phyloP scores from a whole-genome alignment of 2,329 filamentous ascomycete genomes.

The Pseudogymnoascus sp. region DNA sequence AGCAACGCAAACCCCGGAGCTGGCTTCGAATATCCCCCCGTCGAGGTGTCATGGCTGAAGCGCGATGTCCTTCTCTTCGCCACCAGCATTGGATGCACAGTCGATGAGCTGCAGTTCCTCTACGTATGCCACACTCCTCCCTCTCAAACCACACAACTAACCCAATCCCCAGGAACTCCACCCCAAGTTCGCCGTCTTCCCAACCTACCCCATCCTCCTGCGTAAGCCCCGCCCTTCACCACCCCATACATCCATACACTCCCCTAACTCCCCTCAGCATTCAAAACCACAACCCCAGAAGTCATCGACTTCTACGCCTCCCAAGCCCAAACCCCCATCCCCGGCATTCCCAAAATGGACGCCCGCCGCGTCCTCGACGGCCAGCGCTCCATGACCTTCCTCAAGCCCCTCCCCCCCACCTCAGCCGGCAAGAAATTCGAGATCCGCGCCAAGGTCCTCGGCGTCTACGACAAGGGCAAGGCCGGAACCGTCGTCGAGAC shows the following conservation, averaged over 20 bases:
- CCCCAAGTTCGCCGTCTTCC: constrained; percentile 79
- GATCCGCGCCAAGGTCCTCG: constrained; percentile 55
- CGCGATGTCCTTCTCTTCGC: constrained; percentile 86
- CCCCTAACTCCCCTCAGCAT: constrained; percentile 36
- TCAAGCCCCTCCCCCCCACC: constrained; percentile 55
- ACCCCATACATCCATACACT: no score
- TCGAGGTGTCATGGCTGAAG: constrained; percentile 77
- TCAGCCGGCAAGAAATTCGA: constrained; percentile 58
- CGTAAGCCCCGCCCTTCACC: constrained; percentile 14
- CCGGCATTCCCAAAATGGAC: constrained; percentile 61
- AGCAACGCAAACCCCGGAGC: constrained; percentile 35
- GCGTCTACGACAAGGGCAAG: constrained; percentile 69
- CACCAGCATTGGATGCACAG: constrained; percentile 75
- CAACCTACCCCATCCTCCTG: constrained; percentile 45
- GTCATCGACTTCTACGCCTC: constrained; percentile 64
- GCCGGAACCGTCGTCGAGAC: constrained; percentile 61
- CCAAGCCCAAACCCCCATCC: constrained; percentile 47
- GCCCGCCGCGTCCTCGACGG: constrained; percentile 57
- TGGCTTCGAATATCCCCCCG: constrained; percentile 72
- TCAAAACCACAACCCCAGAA: constrained; percentile 60
- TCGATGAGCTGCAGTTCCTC: constrained; percentile 88
- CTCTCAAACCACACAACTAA: constrained; percentile 12
- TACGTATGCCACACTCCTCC: constrained; percentile 55
- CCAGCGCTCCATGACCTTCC: constrained; percentile 56
- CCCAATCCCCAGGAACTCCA: constrained; percentile 64